These are phyloP conservation scores for Stenogyne calaminthoides DNA, from an alignment of 305 asterid species.

Conservation along the genomic window DNA sequence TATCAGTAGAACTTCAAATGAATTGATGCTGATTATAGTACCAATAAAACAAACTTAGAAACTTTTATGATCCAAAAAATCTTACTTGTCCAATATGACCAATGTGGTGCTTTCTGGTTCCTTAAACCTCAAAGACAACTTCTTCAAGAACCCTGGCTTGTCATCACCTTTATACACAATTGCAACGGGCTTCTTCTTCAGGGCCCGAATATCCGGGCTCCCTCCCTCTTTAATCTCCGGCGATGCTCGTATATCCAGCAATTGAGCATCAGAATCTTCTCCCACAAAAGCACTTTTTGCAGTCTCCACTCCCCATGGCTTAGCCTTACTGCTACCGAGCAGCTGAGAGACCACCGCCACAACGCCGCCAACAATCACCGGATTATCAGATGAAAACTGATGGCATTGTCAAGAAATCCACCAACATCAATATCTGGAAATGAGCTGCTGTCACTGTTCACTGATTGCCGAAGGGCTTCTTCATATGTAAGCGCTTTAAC, in stretches of 20 bases:
- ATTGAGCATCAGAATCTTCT: slow-evolving; percentile 64
- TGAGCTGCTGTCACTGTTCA: slow-evolving; percentile 24
- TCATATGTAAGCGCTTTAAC: slow-evolving; percentile 85
- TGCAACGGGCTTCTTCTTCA: slow-evolving; percentile 80
- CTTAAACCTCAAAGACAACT: slow-evolving; percentile 71
- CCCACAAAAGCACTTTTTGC: slow-evolving; percentile 83
- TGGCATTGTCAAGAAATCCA: slow-evolving; percentile 48
- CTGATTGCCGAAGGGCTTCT: slow-evolving; percentile 74
- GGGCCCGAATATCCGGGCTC: slow-evolving; percentile 68
- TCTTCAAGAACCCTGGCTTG: slow-evolving; percentile 79
- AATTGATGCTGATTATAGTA: background rate
- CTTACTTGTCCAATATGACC: slow-evolving; percentile 93
- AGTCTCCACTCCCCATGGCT: slow-evolving; percentile 82
- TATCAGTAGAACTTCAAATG: background rate
- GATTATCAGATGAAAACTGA: slow-evolving; percentile 68
- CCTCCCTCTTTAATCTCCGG: slow-evolving; percentile 63
- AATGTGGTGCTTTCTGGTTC: slow-evolving; percentile 88
- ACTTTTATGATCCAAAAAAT: slow-evolving; percentile 7
- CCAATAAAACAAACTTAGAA: background rate
- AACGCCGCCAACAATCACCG: slow-evolving; percentile 67
- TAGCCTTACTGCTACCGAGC: slow-evolving; percentile 58
- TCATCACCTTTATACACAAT: slow-evolving; percentile 74
- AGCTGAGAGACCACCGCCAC: slow-evolving; percentile 60
- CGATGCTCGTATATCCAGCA: slow-evolving; percentile 76
- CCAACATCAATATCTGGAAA: slow-evolving; percentile 51